Percentiles rank a stretch among this genome's conserved stretches.
Evolutionary conservation across 192 early-diverging fungal species (phyloP).

Genomic region (Coemansia asiatica): DNA sequence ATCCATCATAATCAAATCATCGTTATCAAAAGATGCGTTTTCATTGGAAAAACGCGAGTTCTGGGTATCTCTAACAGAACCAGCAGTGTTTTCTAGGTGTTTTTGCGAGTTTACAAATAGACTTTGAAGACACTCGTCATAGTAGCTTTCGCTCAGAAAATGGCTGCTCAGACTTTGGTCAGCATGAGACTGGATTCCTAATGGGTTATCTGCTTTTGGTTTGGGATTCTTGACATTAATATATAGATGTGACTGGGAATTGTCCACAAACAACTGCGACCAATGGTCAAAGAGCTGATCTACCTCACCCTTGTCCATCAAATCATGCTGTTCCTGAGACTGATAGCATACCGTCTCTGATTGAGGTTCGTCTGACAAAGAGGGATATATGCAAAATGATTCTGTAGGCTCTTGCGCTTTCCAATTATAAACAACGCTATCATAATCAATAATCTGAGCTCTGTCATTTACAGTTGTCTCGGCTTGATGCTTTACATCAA

Average conservation of each 20-base stretch:
- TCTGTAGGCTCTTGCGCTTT: not conserved
- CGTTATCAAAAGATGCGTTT: not conserved
- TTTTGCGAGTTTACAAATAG: constrained; percentile 3
- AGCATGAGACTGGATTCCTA: not conserved
- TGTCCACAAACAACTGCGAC: constrained; percentile 4
- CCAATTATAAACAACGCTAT: not conserved
- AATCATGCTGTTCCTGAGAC: not conserved
- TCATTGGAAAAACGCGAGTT: not conserved
- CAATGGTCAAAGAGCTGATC: constrained; percentile 9
- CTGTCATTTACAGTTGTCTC: not conserved
- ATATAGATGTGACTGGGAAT: not conserved
- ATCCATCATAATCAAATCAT: not conserved
- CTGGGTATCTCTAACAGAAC: not conserved
- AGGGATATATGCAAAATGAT: not conserved
- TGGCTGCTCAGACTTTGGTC: not conserved
- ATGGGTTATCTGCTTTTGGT: not conserved
- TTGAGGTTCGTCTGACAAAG: not conserved
- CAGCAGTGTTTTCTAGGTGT: not conserved
- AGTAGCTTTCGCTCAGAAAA: not conserved
- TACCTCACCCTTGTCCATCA: not conserved
- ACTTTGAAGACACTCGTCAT: not conserved
- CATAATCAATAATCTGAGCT: not conserved
- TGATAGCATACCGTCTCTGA: not conserved
- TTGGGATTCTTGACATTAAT: no score
- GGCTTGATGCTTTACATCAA: not conserved